Evolutionary conservation across 2,329 filamentous ascomycete species (phyloP), one percentile per base, ranked within the genome.

Genomic region (Calonectria naviculata): DNA sequence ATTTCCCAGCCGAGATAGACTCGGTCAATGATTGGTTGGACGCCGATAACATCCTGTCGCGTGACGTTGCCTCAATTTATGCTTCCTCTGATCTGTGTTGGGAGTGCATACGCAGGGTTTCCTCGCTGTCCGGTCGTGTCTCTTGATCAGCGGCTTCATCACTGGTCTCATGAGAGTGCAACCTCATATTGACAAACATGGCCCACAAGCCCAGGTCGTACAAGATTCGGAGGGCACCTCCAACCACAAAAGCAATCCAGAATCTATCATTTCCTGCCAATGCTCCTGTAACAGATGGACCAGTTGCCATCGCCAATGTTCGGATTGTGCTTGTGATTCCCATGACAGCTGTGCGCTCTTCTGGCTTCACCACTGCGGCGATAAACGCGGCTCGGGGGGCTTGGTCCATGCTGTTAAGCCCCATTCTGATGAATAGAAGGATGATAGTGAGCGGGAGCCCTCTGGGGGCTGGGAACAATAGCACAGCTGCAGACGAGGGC

Each of bases 351-450:
- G 92, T 93, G 2, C 91, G 84, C 80, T 93, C 92, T 65, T 90
- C 87, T 0, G 91, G 88, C 72, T 86, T 88, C 3, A 93, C 91
- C 0, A 92, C 90, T 0, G 91, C 91, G 1, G 91, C 90, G 61
- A 93, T 92, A 68, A 93, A 90, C 0, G 92, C 91, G 0, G 91
- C 84, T 2, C 92, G 85, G 0, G 92, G 92, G 0, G 90, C 91
- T 82, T 93, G 91, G 73, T 93, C 92, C 90, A 93, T 93, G 72
- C 88, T 91, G 76, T 93, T 93, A 52, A 93, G 83, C 0, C 89
- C 89, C 3, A 90, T 85, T 6, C 91, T 87, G 24, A 93, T 79
- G 29, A 92, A 84, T 1, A 93, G 82, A 0, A 93, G 83, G 0
- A 83, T 83, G 1, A 90, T 86, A 0, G 90, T 89, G 47, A 89